phyloP scores from a whole-genome alignment of 441 rosid genomes.

The Populus hybrid region DNA sequence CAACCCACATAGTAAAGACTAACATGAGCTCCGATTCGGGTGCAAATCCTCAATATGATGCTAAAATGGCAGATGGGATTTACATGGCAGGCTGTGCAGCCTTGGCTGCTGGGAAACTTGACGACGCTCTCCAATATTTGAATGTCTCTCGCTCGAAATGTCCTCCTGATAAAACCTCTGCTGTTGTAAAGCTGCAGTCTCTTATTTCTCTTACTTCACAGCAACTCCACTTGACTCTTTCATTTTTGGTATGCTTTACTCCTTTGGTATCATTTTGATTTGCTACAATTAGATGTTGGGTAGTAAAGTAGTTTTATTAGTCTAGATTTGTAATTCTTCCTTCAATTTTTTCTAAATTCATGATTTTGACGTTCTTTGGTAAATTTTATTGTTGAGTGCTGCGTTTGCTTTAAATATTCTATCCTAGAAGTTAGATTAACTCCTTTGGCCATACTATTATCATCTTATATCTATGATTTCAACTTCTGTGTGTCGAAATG shows the following conservation, averaged over 20 bases:
- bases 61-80: constrained; percentile 50
- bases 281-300: not conserved
- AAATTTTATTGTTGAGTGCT: no score
- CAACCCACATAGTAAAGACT: constrained; percentile 13
- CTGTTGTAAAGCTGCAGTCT: constrained; percentile 62
- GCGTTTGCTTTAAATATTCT: no score
- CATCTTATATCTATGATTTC: no score
- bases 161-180: constrained; percentile 68
- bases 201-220: constrained; percentile 55
- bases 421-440: no score
- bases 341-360: not conserved
- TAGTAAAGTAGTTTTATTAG: not conserved
- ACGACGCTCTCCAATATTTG: constrained; percentile 57
- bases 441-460: no score
- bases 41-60: constrained; percentile 35
- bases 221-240: constrained; percentile 31
- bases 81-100: constrained; percentile 63
- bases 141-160: constrained; percentile 53
- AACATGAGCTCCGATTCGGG: constrained; percentile 15
- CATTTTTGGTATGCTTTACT: not conserved
- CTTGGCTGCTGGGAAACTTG: constrained; percentile 59
- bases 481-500: no score
- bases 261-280: not conserved
- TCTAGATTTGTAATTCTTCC: not conserved
- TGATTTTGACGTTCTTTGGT: not conserved